A percentile compares a stretch with the other conserved stretches of the same genome.
Conservation (phyloP, 2,329 filamentous ascomycete genomes). For the Calonectria pseudoturangicola region DNA sequence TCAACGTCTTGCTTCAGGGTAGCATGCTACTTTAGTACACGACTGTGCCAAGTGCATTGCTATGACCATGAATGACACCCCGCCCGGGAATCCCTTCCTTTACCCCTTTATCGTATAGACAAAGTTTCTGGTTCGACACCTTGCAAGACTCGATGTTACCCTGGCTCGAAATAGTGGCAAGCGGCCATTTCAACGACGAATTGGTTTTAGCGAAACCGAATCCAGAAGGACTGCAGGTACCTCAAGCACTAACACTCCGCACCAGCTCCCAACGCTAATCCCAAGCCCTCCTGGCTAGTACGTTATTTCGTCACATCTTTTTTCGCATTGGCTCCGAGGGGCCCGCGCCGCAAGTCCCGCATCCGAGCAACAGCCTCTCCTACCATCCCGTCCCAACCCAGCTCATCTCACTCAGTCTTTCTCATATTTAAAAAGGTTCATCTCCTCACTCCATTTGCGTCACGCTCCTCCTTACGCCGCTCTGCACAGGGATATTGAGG, state of each 20-base stretch:
- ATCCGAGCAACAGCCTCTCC: conserved; percentile 42
- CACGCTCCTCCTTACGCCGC: not conserved
- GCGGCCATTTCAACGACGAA: not conserved
- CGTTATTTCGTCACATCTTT: conserved; percentile 33
- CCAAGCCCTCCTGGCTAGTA: conserved; percentile 28
- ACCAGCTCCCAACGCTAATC: conserved; percentile 19
- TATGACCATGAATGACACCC: not conserved
- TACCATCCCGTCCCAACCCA: conserved; percentile 38
- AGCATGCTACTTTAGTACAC: conserved; percentile 6
- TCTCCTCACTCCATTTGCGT: not conserved
- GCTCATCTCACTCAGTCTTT: conserved; percentile 35
- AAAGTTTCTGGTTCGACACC: not conserved
- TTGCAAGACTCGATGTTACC: not conserved
- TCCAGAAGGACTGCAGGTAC: conserved; percentile 1
- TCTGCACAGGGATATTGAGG: not conserved
- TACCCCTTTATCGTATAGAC: conserved; percentile 17
- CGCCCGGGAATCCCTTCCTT: not conserved
- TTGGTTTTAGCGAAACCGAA: conserved; percentile 1
- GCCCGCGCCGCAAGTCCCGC: conserved; percentile 48
- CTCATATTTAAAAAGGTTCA: conserved; percentile 23
- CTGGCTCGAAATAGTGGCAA: not conserved
- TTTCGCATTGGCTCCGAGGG: conserved; percentile 44
- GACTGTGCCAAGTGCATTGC: not conserved
- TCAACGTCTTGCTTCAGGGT: conserved; percentile 35
- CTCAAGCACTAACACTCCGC: conserved; percentile 43